These are phyloP conservation scores for Tricholomella constricta DNA, from an alignment of 768 basidiomycete species.

Conservation along the genomic window DNA sequence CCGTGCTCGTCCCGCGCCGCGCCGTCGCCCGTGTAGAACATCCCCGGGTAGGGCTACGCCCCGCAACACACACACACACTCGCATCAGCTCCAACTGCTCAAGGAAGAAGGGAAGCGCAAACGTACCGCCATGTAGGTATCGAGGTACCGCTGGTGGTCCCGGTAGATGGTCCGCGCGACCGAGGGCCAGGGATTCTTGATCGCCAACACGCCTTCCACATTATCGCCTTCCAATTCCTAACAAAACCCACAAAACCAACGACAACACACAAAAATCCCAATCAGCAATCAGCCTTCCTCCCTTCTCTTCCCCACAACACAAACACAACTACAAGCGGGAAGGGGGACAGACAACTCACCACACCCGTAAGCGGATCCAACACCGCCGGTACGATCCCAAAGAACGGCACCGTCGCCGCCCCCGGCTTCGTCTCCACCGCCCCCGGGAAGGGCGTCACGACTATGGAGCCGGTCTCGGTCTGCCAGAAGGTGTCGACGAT, in stretches of 20 bases:
- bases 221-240: conserved; percentile 73
- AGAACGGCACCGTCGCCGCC: conserved; percentile 96
- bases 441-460: conserved; percentile 94
- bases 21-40: conserved; percentile 98
- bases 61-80: background rate
- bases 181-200: conserved; percentile 91
- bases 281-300: too few relatives aligned
- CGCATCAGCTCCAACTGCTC: background rate
- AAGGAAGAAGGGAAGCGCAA: background rate
- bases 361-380: conserved; percentile 83
- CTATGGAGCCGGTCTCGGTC: conserved; percentile 97
- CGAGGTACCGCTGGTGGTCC: conserved; percentile 82
- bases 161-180: conserved; percentile 91
- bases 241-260: background rate
- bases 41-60: conserved; percentile 74
- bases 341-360: conserved; percentile 30
- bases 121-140: conserved; percentile 50
- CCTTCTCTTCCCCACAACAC: too few relatives aligned
- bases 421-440: conserved; percentile 96
- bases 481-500: conserved; percentile 97
- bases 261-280: background rate
- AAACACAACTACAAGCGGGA: too few relatives aligned
- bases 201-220: conserved; percentile 88
- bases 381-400: conserved; percentile 88
- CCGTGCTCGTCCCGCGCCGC: conserved; percentile 93